Conservation (phyloP, 257 asterid species). For the Cordia subcordata region DNA sequence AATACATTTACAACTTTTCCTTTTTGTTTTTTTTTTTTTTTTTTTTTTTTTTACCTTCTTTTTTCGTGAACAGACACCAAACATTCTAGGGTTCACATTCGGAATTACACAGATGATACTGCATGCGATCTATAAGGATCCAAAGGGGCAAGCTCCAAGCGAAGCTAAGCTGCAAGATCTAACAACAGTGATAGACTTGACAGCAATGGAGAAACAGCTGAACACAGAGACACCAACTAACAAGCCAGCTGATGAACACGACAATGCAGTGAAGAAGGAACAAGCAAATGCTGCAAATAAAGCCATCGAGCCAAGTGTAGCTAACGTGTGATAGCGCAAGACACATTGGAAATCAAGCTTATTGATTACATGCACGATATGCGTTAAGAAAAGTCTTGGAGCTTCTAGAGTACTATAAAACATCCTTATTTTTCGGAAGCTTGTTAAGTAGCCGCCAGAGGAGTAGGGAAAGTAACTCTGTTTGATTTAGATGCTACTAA, state of each 20-base stretch:
- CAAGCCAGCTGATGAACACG: background rate
- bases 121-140: slow-evolving; percentile 21
- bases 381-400: no score
- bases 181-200: background rate
- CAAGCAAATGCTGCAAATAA: background rate
- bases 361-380: no score
- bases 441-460: no score
- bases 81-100: slow-evolving; percentile 27
- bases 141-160: slow-evolving; percentile 17
- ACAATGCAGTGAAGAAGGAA: background rate
- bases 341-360: background rate
- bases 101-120: slow-evolving; percentile 34
- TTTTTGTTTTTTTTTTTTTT: background rate
- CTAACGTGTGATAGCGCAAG: background rate
- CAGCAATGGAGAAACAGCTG: background rate
- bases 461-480: no score
- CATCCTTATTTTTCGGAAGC: no score
- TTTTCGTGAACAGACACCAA: slow-evolving; percentile 24
- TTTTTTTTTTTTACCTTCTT: background rate
- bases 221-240: no score
- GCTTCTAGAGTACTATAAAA: no score
- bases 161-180: background rate
- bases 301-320: background rate
- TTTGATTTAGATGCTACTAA: no score
- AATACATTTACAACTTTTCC: no score